Evolutionary conservation across 495 filamentous ascomycete genomes (phyloP), one percentile per base, ranked within the genome.

Genomic region (Margaritispora aquatica): DNA sequence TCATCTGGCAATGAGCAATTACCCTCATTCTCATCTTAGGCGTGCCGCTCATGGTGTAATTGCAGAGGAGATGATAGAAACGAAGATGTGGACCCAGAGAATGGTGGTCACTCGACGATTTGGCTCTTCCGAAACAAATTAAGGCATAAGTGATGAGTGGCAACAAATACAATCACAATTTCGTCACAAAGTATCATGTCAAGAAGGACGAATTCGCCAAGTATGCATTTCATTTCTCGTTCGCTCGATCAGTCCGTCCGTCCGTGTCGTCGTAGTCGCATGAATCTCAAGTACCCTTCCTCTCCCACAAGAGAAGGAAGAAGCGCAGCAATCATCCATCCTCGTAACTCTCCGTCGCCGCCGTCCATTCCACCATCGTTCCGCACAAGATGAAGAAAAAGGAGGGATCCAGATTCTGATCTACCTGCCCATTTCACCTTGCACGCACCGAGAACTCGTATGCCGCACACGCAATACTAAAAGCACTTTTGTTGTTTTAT

Each of bases 271-370:
- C 50, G 27, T 26, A 44, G 24, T 47, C 55, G 55, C 55, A 58
- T 58, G 55, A 58, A 58, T 58, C 55, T 58, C 20, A 58, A 34
- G 22, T 38, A 21, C 49, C 46, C 24, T 31, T 36, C 44, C 55
- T n/a, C 15, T n/a, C 15, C 17, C 29, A 34, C 29, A 34, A 44
- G 7, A 44, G 19, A 23, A 19, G 22, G 51, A 23, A 19, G 13
- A 51, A 41, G 44, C 1, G 46, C 46, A 58, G 21, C 55, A 58
- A 58, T 58, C 55, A 58, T 58, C 55, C 55, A 58, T 58, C 55
- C 55, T 58, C 55, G 55, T 34, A 58, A 57, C 44, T 50, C 47
- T 50, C 55, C 55, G 38, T 17, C n/a, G n/a, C 38, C 38, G 38
- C 38, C 46, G 38, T 50, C 19, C 27, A 20, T 26, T 58, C 55